Base-by-base conservation (phyloP, 176 grass and related monocot genomes). In the Carex pumila region DNA sequence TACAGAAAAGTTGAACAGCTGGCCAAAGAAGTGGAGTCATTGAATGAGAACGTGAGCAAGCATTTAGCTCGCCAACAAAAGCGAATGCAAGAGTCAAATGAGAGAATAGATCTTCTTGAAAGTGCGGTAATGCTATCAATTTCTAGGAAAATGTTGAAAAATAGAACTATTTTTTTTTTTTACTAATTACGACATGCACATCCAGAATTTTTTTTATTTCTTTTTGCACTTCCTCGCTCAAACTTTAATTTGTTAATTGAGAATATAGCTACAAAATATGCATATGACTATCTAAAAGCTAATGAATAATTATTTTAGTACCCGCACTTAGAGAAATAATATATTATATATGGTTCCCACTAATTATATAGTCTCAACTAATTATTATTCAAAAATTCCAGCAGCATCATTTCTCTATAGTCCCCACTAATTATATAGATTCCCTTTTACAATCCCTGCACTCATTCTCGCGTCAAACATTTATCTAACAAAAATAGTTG, bases 1-100 rank as follows among this genome's bases (percentile, higher is more conserved):
- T 54, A 86, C 88, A 99, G 96, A 90, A 95, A 99, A 89, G 91
- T 99, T 15, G 93, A 95, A 85, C 89, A 90, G 61, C 37, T 99
- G 47, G 86, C 88, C 10, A 93, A 95, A 91, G 93, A 99, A 71
- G 91, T 91, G 56, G 90, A 95, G 81, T 99, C 93, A 7, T 84
- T 99, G 72, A 90, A 95, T 68, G 93, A 94, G 87, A 92, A 70
- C 34, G 87, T 95, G 3, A 87, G 94, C 37, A 95, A 64, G 62
- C 81, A 93, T 85, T 89, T 87, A 63, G 67, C 95, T 47, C 93
- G 90, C 21, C 96, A 94, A 71, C 84, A 92, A 22, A 99, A 91
- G 77, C 58, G 88, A 64, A 92, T 95, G 80, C 84, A 83, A 65
- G 96, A 95, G 89, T 93, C 89, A 60, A 95, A 92, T 81, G 89